These are phyloP conservation scores for Paxillus ammoniavirescens DNA, from an alignment of 768 basidiomycete genomes.

Conservation along the genomic window DNA sequence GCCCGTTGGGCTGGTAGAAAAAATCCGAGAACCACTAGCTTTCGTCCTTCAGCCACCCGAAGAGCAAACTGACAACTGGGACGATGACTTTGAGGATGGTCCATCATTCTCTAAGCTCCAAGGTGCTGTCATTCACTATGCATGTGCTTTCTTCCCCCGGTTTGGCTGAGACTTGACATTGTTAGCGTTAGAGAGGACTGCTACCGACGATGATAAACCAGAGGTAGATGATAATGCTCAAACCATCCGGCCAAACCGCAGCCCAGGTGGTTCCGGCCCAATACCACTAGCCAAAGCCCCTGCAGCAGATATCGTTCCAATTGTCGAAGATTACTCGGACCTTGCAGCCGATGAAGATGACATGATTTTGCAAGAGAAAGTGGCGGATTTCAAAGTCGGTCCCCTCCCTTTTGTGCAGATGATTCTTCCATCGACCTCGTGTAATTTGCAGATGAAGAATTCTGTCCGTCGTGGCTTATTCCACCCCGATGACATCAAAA, in stretches of 20 bases:
- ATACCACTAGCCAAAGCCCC: constrained; percentile 62
- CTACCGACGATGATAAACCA: constrained; percentile 53
- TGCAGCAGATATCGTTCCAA: constrained; percentile 58
- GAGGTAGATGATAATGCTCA: constrained; percentile 72
- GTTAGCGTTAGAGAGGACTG: constrained; percentile 61
- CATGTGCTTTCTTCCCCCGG: background rate
- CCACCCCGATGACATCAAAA: constrained; percentile 88
- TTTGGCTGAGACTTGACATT: background rate
- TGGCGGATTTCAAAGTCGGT: constrained; percentile 79
- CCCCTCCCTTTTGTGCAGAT: background rate
- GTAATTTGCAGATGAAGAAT: constrained; percentile 58
- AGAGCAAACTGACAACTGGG: constrained; percentile 95
- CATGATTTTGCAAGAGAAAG: constrained; percentile 65
- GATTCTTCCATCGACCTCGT: background rate
- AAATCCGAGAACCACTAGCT: constrained; percentile 53
- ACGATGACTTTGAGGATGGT: constrained; percentile 95
- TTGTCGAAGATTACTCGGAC: constrained; percentile 92
- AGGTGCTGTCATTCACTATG: constrained; percentile 30
- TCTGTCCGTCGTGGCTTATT: constrained; percentile 72
- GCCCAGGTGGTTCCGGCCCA: constrained; percentile 53
- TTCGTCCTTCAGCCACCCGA: constrained; percentile 72
- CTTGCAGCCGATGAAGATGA: constrained; percentile 79
- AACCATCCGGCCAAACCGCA: constrained; percentile 75
- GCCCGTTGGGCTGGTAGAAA: constrained; percentile 35
- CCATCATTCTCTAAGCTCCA: constrained; percentile 86